Base-by-base conservation (phyloP, 169 alveolate species). In the Perkinsus chesapeaki region DNA sequence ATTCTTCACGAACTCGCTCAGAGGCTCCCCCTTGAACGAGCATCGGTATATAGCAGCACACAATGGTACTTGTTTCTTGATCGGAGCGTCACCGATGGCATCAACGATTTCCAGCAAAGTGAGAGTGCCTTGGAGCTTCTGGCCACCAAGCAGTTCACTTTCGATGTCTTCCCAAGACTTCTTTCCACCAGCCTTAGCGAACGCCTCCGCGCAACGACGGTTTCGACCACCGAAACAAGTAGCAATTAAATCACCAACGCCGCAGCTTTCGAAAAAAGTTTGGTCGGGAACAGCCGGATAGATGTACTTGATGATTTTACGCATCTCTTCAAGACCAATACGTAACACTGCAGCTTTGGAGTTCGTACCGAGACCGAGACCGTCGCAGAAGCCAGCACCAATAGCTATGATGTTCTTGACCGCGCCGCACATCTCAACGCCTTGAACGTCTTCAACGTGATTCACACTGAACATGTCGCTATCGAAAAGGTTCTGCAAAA, bases 391-490 rank as follows among this genome's bases (percentile, higher is more conserved):
- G 37, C 99, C 99, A 47, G 98, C 99, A 10, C 98, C 97, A 34
- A 98, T 94, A 36, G 99, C 99, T 27, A 98, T 97, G 47, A 97
- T 97, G 94, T 98, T 98, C 95, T 98, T 98, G 93, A 98, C 90
- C n/a, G 99, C 99, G 27, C 99, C 99, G 92, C 97, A 98, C 92
- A 98, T 97, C 95, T 98, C 98, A 9, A 98, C 98, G 3, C 99
- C 99, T 39, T 97, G 97, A 3, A 97, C 97, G 91, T 97, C 99
- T 38, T 97, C 97, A 27, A 98, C 98, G 93, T 98, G 96, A 94
- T 96, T 96, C 73, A 97, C 95, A 92, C 96, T 97, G 95, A 97
- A 98, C 96, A 97, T 96, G 0, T 98, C 98, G 73, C 97, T 94
- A 96, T 98, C 99, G 93, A 97, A 98, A 38, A 97, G 97, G 92